These are phyloP conservation scores for Penicillium silybi DNA, from an alignment of 495 filamentous ascomycete genomes.

Conservation along the genomic window DNA sequence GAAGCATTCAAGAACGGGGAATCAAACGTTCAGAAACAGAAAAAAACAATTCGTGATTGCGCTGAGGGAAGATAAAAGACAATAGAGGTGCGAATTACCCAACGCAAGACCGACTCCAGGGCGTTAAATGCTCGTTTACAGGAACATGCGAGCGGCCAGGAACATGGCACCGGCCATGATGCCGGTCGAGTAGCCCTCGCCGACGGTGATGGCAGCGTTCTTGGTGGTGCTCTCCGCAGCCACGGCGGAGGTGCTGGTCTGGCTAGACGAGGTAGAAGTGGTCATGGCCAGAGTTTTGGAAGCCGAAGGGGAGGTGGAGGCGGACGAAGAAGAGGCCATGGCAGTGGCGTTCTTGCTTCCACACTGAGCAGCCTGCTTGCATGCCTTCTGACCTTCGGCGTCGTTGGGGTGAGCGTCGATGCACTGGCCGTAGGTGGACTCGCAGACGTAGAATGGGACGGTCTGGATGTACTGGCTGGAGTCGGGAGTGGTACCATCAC, in stretches of 20 bases:
- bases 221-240: slow-evolving; percentile 26
- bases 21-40: slow-evolving; percentile 12
- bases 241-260: slow-evolving; percentile 25
- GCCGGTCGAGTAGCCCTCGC: slow-evolving; percentile 47
- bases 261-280: slow-evolving; percentile 22
- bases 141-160: slow-evolving; percentile 45
- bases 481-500: slow-evolving; percentile 48
- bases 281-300: slow-evolving; percentile 25
- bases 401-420: slow-evolving; percentile 43
- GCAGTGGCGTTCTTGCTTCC: slow-evolving; percentile 47
- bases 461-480: slow-evolving; percentile 49
- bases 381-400: slow-evolving; percentile 40
- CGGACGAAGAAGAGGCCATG: slow-evolving; percentile 22
- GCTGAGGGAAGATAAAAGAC: slow-evolving; percentile 15
- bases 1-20: slow-evolving; percentile 19
- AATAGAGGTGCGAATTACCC: slow-evolving; percentile 2
- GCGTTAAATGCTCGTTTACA: slow-evolving; percentile 30
- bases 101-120: background rate
- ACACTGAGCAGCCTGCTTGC: slow-evolving; percentile 38
- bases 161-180: slow-evolving; percentile 46
- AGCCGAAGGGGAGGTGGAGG: slow-evolving; percentile 15
- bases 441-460: slow-evolving; percentile 56
- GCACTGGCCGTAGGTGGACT: slow-evolving; percentile 47
- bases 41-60: slow-evolving; percentile 10
- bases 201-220: slow-evolving; percentile 34